A percentile compares a stretch with the other conserved stretches of the same genome.
Conservation (phyloP, 2,329 filamentous ascomycete species). For the Aureobasidium pullulans region DNA sequence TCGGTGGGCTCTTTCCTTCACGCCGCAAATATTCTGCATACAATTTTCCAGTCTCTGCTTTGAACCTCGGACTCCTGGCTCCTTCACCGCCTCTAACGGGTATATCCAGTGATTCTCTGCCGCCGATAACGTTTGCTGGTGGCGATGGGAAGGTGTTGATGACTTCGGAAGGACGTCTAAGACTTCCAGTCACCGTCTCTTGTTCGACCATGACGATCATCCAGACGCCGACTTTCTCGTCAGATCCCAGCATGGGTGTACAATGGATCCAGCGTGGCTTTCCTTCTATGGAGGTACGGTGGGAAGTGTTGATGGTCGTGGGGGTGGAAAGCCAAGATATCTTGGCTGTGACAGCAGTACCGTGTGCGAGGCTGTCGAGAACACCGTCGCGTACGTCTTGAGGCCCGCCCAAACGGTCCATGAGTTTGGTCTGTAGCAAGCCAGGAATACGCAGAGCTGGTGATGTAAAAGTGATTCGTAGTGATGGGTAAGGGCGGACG, state of each 20-base stretch:
- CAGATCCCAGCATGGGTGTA: constrained; percentile 36
- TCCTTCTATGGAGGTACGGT: constrained; percentile 18
- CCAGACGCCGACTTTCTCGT: constrained; percentile 40
- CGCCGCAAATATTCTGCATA: constrained; percentile 31
- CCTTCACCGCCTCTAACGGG: constrained; percentile 9
- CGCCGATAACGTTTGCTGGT: background rate
- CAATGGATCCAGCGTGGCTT: constrained; percentile 37
- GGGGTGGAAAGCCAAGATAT: constrained; percentile 31
- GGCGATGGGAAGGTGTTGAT: constrained; percentile 9
- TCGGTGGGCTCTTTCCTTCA: constrained; percentile 19
- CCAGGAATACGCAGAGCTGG: constrained; percentile 60
- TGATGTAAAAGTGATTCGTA: constrained; percentile 62
- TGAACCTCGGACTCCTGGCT: constrained; percentile 18
- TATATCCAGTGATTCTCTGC: background rate
- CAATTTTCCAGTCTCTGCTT: constrained; percentile 22
- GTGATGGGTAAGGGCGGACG: constrained; percentile 56
- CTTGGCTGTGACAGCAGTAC: constrained; percentile 37
- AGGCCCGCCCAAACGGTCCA: constrained; percentile 37
- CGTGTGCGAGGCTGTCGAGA: constrained; percentile 31
- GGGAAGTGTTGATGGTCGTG: constrained; percentile 11
- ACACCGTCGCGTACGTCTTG: constrained; percentile 31
- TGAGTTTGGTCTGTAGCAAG: constrained; percentile 46
- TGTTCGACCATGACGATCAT: constrained; percentile 41
- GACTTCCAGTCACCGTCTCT: constrained; percentile 25
- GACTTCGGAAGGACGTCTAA: constrained; percentile 11